Conservation (phyloP, 176 grass and related monocot species). For the Avena insularis region DNA sequence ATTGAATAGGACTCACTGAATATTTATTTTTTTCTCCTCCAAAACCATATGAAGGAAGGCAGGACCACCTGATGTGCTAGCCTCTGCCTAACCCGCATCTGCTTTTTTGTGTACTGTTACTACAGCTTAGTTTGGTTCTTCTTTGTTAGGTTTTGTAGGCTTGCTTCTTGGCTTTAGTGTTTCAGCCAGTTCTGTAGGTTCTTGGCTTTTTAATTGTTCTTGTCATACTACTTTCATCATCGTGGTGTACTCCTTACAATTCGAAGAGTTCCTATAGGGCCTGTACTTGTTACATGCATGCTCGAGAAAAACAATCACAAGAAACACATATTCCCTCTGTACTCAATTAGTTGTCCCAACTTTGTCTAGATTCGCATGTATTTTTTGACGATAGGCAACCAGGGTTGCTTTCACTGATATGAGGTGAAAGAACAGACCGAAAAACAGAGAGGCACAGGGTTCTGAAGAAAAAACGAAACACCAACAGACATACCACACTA, state of each 20-base stretch:
- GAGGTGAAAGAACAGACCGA: no score
- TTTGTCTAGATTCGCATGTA: no score
- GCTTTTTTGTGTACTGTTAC: not conserved
- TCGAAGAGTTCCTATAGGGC: not conserved
- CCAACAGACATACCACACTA: no score
- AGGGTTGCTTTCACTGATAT: no score
- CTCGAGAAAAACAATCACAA: no score
- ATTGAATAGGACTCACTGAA: no score
- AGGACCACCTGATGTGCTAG: constrained; percentile 5
- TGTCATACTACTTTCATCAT: not conserved
- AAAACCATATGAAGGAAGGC: not conserved
- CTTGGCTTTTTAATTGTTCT: not conserved
- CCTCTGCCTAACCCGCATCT: not conserved
- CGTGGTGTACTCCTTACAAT: not conserved
- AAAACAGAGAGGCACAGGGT: no score
- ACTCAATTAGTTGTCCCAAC: no score
- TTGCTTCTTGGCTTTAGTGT: not conserved
- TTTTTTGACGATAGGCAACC: no score
- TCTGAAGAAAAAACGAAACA: no score
- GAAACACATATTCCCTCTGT: no score
- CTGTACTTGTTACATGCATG: not conserved
- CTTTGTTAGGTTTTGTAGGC: constrained; percentile 8
- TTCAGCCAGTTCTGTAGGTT: not conserved
- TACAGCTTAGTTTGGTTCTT: not conserved
- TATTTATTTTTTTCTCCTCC: not conserved